Base-by-base conservation (phyloP, 2,329 filamentous ascomycete species). In the Colletotrichum liriopes region DNA sequence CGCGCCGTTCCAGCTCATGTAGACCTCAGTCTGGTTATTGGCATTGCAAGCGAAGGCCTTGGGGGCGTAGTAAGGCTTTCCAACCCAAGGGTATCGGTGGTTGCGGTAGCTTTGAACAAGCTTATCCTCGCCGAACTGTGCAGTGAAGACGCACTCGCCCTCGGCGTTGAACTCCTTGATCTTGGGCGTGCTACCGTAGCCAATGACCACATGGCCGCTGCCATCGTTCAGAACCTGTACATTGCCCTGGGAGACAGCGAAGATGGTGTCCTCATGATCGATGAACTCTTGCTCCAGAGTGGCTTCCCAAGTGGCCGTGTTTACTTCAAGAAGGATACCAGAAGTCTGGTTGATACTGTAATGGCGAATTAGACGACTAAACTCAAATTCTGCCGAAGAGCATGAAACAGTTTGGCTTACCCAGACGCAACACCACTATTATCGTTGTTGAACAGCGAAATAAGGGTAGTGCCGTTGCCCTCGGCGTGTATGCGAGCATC, bases 41-140 rank as follows among this genome's bases (percentile, higher is more conserved):
- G 14, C 26, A 45, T 43, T 47, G 52, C 67, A 65, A 29, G 67
- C 67, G 26, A 69, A 69, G 3, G 54, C 54, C 45, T 69, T 69
- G 32, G 61, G 67, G 12, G 52, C 23, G 37, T 67, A 73, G 61
- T 47, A 52, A 3, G 88, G 87, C n/a, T 81, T 78, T 1, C 86
- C 87, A 2, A 83, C 82, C 88, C 89, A 92, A 61, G 85, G 81
- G 74, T 83, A 86, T 76, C 88, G 88, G 78, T 86, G 87, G 14
- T 84, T 85, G 35, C 89, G 85, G 75, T 91, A 91, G 68, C 86
- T 88, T 75, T 86, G 83, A 3, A 87, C 84, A 72, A 84, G 65
- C 67, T 77, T 58, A 76, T 84, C 75, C 1, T 79, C 78, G 59
- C 81, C 82, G 26, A 89, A 81, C 74, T 87, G 86, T 1, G 82